Evolutionary conservation across 805 yeast species (phyloP), one percentile per base, ranked within the genome.

Genomic region (Vanderwaltozyma polyspora): DNA sequence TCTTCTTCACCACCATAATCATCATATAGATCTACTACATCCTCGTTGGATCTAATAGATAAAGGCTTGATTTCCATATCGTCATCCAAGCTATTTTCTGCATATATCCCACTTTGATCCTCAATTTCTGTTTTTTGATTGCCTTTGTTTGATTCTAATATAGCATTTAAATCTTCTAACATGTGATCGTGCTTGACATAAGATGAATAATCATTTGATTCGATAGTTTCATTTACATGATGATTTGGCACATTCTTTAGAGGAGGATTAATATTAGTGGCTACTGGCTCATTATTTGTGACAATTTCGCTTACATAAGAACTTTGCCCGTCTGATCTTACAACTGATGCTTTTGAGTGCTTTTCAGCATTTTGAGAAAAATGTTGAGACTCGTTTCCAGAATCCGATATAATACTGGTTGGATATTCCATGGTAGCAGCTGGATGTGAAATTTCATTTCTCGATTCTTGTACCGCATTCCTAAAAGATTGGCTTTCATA

Each of bases 91-190:
- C 10, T 10, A 10, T 21, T 8, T 8, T 7, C 10, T 8, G 7
- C 23, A 10, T 10, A 8, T 8, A 21, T 21, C 10, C 10, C 10
- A 21, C 23, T 10, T 8, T 21, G 23, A 8, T 8, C 7, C 12
- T 25, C 27, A 25, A 12, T 6, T 12, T 12, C 15, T n/a, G n/a
- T n/a, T n/a, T n/a, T n/a, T n/a, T n/a, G n/a, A n/a, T n/a, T n/a
- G n/a, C n/a, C n/a, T n/a, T n/a, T n/a, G 13, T 18, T 16, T 4
- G 29, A 27, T 8, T 53, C 63, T 8, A 49, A 33, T n/a, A 43
- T 50, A 14, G 51, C 42, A 34, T 51, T 51, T 24, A 49, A 32
- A 25, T 49, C 47, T 17, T 50, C 49, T 16, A 51, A 29, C 26
- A 49, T 33, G 19, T 46, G 36, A 14, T 42, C 45, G 21, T 32